Base-by-base conservation (phyloP, 768 basidiomycete genomes). In the Phaeolepiota aurea region DNA sequence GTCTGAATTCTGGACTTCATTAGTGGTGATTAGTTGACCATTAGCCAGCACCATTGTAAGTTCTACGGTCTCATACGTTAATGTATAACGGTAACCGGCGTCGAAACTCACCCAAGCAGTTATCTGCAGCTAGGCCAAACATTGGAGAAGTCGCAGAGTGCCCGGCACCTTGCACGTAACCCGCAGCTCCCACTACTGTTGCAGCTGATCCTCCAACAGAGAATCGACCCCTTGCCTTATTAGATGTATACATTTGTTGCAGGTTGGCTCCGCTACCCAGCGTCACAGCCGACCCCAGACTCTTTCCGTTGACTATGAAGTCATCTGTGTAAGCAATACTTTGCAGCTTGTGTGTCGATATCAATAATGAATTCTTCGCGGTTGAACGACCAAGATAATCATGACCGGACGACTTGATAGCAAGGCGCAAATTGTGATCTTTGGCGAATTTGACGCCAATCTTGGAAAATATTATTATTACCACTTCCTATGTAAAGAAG, bases 301-400 rank as follows among this genome's bases (percentile, higher is more conserved):
- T 40, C 14, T 25, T 15, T 7, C 9, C 28, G 14, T 23, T 23
- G 25, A 40, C 39, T 9, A 40, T 23, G 19, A 40, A 40, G 12
- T 25, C 22, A 23, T 40, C 39, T 9, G 39, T 40, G 25, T 56
- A 63, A 14, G 50, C 38, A 5, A 55, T 46, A 38, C 56, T 44
- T 41, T 52, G 38, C 18, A 62, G 40, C 18, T 51, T 48, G 4
- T 50, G 46, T 1, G 58, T 61, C 40, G 49, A 57, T 37, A 62
- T 52, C 12, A 62, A 48, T 9, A 63, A 44, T 2, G 61, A 55
- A 35, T 53, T 45, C 18, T 51, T 55, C 11, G 59, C 55, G 3
- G 62, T 63, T 4, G 62, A 63, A n/a, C 62, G 57, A 3, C 62
- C 61, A 19, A 62, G 48, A 39, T 48, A 52, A 38, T 63, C 61